A percentile compares a stretch with the other conserved stretches of the same genome.
These are phyloP conservation scores for Sinapis alba DNA, from an alignment of 441 rosid species.

Conservation along the genomic window DNA sequence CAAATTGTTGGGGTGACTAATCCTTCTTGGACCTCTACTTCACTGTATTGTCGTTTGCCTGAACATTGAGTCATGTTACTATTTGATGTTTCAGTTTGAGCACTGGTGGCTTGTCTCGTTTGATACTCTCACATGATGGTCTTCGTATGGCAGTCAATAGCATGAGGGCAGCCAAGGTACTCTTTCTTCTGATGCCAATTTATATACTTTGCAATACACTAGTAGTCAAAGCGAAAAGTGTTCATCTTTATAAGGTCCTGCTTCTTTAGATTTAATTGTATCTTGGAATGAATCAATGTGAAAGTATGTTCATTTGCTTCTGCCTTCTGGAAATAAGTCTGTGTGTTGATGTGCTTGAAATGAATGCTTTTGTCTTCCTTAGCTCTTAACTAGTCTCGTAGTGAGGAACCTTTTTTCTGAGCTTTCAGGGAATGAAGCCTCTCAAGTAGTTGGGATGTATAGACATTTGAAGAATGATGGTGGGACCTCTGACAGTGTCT, in stretches of 20 bases:
- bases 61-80: background rate
- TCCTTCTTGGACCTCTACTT: background rate
- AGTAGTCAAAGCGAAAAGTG: background rate
- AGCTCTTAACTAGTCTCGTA: constrained; percentile 8
- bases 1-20: constrained; percentile 62
- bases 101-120: constrained; percentile 84
- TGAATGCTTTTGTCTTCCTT: background rate
- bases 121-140: constrained; percentile 82
- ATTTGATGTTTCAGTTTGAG: constrained; percentile 59
- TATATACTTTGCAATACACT: background rate
- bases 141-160: constrained; percentile 81
- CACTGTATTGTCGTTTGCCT: background rate
- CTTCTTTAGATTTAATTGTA: background rate
- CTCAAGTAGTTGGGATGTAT: constrained; percentile 53
- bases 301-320: background rate
- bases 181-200: background rate
- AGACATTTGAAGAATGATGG: background rate
- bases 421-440: constrained; percentile 80
- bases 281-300: background rate
- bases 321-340: background rate
- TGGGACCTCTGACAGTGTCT: background rate
- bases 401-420: background rate
- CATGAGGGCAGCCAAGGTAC: constrained; percentile 75
- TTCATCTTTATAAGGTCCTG: constrained; percentile 2
- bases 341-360: background rate